Percentiles rank a stretch among this genome's conserved stretches.
Evolutionary conservation across 495 filamentous ascomycete genomes (phyloP).

Genomic region (Penicillium ochrochloron): DNA sequence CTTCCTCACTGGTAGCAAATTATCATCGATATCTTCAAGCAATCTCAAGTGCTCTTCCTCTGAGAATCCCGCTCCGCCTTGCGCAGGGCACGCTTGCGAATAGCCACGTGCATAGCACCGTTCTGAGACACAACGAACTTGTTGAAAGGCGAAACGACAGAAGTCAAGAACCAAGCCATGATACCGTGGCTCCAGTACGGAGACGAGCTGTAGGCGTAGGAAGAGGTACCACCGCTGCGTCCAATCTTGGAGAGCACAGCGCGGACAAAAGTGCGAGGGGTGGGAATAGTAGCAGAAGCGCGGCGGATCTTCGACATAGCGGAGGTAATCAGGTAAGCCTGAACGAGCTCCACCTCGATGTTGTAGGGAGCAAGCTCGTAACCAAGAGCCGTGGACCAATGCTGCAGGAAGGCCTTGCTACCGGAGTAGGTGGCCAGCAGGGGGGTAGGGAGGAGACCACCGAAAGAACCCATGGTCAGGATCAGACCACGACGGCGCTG

Average conservation of each 20-base stretch:
- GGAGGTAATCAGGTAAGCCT: constrained; percentile 89
- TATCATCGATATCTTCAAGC: background rate
- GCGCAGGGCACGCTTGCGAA: constrained; percentile 83
- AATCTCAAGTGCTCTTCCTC: constrained; percentile 49
- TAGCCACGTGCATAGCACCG: constrained; percentile 79
- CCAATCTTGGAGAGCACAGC: constrained; percentile 82
- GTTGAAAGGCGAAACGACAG: constrained; percentile 69
- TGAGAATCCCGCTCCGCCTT: constrained; percentile 80
- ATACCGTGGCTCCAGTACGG: constrained; percentile 91
- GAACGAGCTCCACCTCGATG: constrained; percentile 82
- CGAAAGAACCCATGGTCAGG: constrained; percentile 96
- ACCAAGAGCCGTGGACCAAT: constrained; percentile 89
- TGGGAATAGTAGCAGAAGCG: constrained; percentile 76
- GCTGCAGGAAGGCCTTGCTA: constrained; percentile 96
- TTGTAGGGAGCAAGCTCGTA: constrained; percentile 79
- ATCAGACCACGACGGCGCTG: constrained; percentile 84
- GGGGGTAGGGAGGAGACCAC: constrained; percentile 86
- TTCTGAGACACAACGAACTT: constrained; percentile 67
- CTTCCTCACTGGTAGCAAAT: background rate
- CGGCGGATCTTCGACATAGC: constrained; percentile 95
- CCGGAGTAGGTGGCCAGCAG: constrained; percentile 96
- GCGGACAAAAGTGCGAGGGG: constrained; percentile 79
- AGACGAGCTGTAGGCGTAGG: constrained; percentile 78
- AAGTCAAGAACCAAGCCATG: constrained; percentile 83
- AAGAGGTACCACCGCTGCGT: constrained; percentile 71